These are phyloP conservation scores for Phoma herbarum DNA, from an alignment of 2,329 filamentous ascomycete species.

Conservation along the genomic window DNA sequence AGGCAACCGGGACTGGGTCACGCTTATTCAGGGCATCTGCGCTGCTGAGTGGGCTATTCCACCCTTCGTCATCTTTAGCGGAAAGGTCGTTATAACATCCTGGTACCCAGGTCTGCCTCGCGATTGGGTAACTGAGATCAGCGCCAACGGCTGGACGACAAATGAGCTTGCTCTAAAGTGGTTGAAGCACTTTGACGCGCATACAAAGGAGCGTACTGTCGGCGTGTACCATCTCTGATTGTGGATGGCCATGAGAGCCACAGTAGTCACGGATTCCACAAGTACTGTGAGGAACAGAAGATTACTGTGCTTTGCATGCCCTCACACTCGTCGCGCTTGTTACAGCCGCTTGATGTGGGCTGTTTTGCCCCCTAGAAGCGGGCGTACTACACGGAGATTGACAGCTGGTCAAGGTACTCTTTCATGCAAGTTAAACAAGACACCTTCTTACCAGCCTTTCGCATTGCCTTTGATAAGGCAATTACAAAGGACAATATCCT, in stretches of 20 bases:
- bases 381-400: not conserved
- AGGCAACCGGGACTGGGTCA: not conserved
- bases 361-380: too few species aligned
- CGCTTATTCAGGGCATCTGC: not conserved
- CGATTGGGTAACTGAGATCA: not conserved
- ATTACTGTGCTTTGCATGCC: conserved; percentile 8
- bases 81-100: not conserved
- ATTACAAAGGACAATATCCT: not conserved
- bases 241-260: conserved; percentile 17
- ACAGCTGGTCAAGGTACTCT: not conserved
- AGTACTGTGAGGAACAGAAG: conserved; percentile 11
- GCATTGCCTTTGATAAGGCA: not conserved
- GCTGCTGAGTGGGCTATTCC: too few species aligned
- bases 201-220: conserved; percentile 7
- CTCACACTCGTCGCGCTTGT: not conserved
- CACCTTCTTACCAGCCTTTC: not conserved
- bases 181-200: too few species aligned
- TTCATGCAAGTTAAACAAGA: not conserved
- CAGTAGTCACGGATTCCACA: conserved; percentile 7
- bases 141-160: too few species aligned
- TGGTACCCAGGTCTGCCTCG: not conserved
- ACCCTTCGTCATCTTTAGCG: conserved; percentile 2
- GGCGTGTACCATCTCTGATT: conserved; percentile 11
- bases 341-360: not conserved
- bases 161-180: too few species aligned